Evolutionary conservation across 2,329 filamentous ascomycete genomes (phyloP), one percentile per base, ranked within the genome.

Genomic region (Stachybotrys chartarum): DNA sequence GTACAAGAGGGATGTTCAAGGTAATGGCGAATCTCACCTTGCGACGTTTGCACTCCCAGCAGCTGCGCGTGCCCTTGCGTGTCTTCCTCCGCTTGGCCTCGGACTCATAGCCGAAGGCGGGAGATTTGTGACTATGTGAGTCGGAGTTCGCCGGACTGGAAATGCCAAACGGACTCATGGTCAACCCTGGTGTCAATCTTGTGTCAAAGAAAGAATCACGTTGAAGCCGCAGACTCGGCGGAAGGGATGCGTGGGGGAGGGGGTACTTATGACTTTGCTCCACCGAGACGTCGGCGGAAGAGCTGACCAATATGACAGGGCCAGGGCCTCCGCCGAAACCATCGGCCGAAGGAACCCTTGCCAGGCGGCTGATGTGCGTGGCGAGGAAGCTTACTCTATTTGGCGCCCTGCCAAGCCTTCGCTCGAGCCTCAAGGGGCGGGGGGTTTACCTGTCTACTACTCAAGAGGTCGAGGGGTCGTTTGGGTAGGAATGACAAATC

Each of bases 61-160:
- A 54, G 53, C 53, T 54, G n/a, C 49, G 53, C 12, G 53, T 54
- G 7, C 53, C 53, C 46, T 44, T 54, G 46, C 53, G 53, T 44
- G 39, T 44, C 39, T 44, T 44, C 39, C 39, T 44, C 16, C 39
- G 8, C 39, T 44, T 44, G 39, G 39, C 39, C 8, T 44, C 39
- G 39, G 39, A 44, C 16, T 44, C 39, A n/a, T n/a, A n/a, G 39
- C 39, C 16, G 39, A 10, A 16, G 39, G 39, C 16, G 39, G 39
- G 39, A 16, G 39, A 44, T 16, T 44, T 16, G 16, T 44, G 39
- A 8, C 8, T 44, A 8, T 44, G 39, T 10, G 39, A 44, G 8
- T 44, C 8, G 8, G 39, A 44, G 39, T 16, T 44, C 39, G 39
- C 8, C 16, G 16, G 39, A 44, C 39, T 8, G 39, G 39, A 44